Conservation (phyloP, 805 yeast species). For the Yamadazyma nakazawae region DNA sequence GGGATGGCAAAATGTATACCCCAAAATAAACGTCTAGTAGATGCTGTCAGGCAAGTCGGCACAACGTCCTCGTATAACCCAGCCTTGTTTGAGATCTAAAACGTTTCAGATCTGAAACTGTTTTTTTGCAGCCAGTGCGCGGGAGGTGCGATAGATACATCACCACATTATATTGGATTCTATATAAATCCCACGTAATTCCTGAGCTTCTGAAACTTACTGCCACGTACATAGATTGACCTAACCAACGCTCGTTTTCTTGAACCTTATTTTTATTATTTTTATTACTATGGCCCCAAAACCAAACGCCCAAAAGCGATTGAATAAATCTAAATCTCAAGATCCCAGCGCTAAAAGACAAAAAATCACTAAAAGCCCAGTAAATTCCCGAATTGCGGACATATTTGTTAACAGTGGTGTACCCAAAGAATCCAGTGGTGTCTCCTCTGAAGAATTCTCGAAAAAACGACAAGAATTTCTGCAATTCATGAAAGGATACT, state of each 20-base stretch:
- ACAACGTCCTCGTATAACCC: neutral
- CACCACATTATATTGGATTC: neutral
- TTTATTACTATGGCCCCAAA: neutral
- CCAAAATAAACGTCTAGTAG: no score
- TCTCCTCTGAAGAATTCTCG: neutral
- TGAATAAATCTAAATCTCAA: neutral
- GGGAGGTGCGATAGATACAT: neutral
- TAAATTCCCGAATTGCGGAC: neutral
- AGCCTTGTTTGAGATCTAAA: neutral
- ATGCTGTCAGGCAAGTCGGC: no score
- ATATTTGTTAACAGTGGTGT: neutral
- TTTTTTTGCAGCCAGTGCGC: neutral
- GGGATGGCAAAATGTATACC: no score
- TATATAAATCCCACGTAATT: neutral
- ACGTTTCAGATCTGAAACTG: neutral
- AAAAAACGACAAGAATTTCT: neutral
- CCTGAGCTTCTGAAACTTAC: no score
- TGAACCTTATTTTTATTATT: no score
- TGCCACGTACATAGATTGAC: no score
- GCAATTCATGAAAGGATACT: neutral
- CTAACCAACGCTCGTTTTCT: no score
- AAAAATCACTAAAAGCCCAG: neutral
- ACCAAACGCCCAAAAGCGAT: neutral
- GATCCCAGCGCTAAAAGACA: neutral
- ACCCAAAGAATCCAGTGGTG: neutral